A percentile compares a stretch with the other conserved stretches of the same genome.
Evolutionary conservation across 2,329 filamentous ascomycete genomes (phyloP).

Genomic region (Neofusicoccum parvum): DNA sequence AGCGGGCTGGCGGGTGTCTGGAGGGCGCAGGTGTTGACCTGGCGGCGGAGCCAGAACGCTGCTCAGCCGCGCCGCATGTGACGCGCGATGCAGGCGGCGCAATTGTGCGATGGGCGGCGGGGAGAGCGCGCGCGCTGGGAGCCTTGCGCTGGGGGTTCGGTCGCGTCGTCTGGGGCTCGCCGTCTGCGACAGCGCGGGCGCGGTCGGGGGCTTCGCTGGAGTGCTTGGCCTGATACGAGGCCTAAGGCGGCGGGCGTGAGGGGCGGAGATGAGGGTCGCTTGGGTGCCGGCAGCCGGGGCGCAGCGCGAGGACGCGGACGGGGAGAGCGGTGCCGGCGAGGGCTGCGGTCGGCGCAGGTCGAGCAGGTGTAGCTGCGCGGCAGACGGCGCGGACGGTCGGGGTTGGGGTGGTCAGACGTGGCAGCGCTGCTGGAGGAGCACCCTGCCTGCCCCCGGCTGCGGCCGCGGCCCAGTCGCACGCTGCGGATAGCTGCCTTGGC

Average conservation of each 20-base stretch:
- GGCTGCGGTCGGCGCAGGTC: neutral
- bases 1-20: neutral
- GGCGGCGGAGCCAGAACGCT: neutral
- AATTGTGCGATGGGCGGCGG: slow-evolving; percentile 5
- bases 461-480: neutral
- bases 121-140: neutral
- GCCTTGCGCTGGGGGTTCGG: neutral
- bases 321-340: neutral
- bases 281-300: neutral
- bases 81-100: slow-evolving; percentile 1
- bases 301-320: neutral
- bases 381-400: neutral
- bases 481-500: neutral
- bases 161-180: neutral
- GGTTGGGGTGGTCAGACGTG: slow-evolving; percentile 4
- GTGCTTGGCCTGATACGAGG: slow-evolving; percentile 17
- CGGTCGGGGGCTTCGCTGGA: slow-evolving; percentile 19
- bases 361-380: neutral
- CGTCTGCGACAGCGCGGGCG: slow-evolving; percentile 11
- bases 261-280: slow-evolving; percentile 19
- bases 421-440: neutral
- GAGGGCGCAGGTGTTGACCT: neutral
- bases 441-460: neutral
- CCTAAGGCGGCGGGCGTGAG: slow-evolving; percentile 14
- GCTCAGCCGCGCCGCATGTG: slow-evolving; percentile 18